Conservation (phyloP, 208 protist genomes). For the Herpetomonas samuelpessoai region DNA sequence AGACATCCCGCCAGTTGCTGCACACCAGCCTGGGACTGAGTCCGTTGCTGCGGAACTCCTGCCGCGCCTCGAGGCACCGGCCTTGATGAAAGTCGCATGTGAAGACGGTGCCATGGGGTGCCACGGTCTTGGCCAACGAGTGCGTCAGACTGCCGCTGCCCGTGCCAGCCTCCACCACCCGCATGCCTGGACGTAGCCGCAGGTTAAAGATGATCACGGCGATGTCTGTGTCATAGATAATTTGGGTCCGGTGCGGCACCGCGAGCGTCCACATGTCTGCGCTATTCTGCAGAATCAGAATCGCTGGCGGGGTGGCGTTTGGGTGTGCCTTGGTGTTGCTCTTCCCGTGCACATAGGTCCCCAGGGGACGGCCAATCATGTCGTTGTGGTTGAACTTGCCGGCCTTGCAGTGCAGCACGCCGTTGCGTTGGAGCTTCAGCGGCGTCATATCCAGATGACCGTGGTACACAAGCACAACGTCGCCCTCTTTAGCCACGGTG, state of each 20-base stretch:
- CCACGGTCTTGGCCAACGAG: conserved; percentile 75
- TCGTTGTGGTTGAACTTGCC: conserved; percentile 81
- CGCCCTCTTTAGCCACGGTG: conserved; percentile 56
- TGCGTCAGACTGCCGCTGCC: conserved; percentile 90
- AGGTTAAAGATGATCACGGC: conserved; percentile 80
- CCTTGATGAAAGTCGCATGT: conserved; percentile 90
- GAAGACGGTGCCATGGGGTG: conserved; percentile 74
- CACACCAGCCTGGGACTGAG: conserved; percentile 52
- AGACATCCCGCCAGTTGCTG: conserved; percentile 85
- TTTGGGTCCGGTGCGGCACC: conserved; percentile 90
- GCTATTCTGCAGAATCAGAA: conserved; percentile 80
- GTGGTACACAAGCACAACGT: conserved; percentile 73
- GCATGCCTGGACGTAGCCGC: conserved; percentile 62
- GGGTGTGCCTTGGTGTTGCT: conserved; percentile 65
- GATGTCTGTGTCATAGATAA: conserved; percentile 92
- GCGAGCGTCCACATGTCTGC: conserved; percentile 90
- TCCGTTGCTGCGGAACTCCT: conserved; percentile 78
- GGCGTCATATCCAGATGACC: conserved; percentile 66
- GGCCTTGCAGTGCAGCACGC: conserved; percentile 72
- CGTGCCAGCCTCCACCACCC: conserved; percentile 88
- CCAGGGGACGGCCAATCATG: conserved; percentile 75
- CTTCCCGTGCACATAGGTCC: conserved; percentile 48
- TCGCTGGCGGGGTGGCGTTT: conserved; percentile 22
- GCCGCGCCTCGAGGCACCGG: conserved; percentile 68
- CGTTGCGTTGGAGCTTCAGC: conserved; percentile 54